Evolutionary conservation across 2,329 filamentous ascomycete genomes (phyloP).

Genomic region (Fusarium sp.): DNA sequence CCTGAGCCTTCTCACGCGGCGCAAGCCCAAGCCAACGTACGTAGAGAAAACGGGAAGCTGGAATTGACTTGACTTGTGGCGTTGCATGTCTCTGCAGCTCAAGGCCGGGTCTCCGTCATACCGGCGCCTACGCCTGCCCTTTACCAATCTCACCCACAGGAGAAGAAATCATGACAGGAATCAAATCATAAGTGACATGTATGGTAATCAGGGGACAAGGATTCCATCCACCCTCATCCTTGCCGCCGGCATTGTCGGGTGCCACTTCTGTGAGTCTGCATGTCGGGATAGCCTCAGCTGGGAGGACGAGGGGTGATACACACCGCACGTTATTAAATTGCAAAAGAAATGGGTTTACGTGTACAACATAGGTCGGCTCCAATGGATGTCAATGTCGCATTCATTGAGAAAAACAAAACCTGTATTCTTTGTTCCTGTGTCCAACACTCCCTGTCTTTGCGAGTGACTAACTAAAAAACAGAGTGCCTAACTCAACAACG

Average conservation of each 20-base stretch:
- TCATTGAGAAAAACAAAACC: not conserved
- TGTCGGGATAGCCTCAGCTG: not conserved
- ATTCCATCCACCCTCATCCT: not conserved
- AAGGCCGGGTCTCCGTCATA: not conserved
- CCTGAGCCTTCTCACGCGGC: not conserved
- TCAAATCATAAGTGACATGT: not conserved
- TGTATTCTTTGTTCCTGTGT: not conserved
- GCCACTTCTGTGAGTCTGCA: not conserved
- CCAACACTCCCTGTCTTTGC: not conserved
- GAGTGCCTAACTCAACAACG: not conserved
- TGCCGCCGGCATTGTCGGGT: not conserved
- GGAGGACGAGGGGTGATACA: not conserved
- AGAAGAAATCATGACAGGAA: not conserved
- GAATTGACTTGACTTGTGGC: not conserved
- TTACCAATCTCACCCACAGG: not conserved
- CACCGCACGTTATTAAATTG: not conserved
- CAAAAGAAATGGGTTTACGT: not conserved
- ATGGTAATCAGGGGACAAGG: not conserved
- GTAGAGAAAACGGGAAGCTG: not conserved
- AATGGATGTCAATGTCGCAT: not conserved
- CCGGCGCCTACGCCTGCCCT: not conserved
- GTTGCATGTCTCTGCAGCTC: not conserved
- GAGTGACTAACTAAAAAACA: not conserved
- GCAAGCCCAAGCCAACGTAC: not conserved
- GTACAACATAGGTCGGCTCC: not conserved